Base-by-base conservation (phyloP, 108 stramenopile species). In the Craspedostauros australis region DNA sequence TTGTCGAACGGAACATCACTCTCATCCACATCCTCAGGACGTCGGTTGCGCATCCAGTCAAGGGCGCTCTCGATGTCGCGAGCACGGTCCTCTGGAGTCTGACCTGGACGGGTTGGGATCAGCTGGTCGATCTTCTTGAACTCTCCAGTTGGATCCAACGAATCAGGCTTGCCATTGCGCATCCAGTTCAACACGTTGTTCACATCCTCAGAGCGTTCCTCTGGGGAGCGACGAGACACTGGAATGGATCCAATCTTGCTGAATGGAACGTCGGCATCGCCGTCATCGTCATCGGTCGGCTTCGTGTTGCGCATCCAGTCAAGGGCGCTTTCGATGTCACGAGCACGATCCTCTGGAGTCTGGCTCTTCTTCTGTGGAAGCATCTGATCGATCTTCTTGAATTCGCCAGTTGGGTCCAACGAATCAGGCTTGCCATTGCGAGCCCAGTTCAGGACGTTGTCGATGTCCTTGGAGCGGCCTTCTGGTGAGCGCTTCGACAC, bases 11-110 rank as follows among this genome's bases (percentile, higher is more conserved):
- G 33, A 20, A 30, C 5, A 1, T 18, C 39, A n/a, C 39, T 56
- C 25, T 42, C 55, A 36, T 50, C 59, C 27, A 50, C 38, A 27
- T 60, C 56, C 48, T 2, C 5, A 5, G 48, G 33, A 7, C 57
- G 50, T n/a, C 19, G 34, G 37, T 50, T 70, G 26, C 69, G 14
- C 31, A 70, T 44, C 69, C 69, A 73, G 33, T 73, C 64, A 24
- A 73, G 33, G 18, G 49, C 64, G 15, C 53, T 42, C 39, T 66
- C 64, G 15, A 73, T 57, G 18, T 43, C 41, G 8, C 46, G 46
- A 26, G 46, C 46, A 25, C 46, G 46, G 18, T 48, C 46, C 18
- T 48, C 46, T 5, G 31, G 31, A 5, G 46, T 28, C 29, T 48
- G 46, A 5, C 46, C 46, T 6, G 26, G 18, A 12, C 18, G 25